phyloP scores from a whole-genome alignment of 768 basidiomycete species.

The Pisolithus tinctorius region DNA sequence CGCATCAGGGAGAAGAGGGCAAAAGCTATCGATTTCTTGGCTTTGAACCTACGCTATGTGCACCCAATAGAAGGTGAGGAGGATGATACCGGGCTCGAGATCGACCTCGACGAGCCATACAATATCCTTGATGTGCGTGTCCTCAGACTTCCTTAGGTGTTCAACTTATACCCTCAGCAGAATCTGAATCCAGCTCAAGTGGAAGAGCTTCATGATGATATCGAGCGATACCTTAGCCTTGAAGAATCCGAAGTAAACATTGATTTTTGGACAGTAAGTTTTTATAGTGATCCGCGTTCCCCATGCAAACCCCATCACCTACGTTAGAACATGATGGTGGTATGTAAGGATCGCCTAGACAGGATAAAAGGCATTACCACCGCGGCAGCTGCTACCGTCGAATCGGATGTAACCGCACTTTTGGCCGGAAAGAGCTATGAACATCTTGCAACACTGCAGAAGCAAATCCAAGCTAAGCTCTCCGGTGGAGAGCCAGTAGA shows the following conservation, averaged over 20 bases:
- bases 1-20: conserved; percentile 94
- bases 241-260: conserved; percentile 82
- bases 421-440: conserved; percentile 83
- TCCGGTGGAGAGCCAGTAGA: conserved; percentile 91
- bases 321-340: conserved; percentile 89
- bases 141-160: not conserved
- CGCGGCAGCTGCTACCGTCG: conserved; percentile 75
- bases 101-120: conserved; percentile 97
- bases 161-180: conserved; percentile 32
- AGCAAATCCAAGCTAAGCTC: conserved; percentile 82
- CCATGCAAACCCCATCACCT: conserved; percentile 2
- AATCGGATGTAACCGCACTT: conserved; percentile 74
- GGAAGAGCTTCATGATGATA: conserved; percentile 90
- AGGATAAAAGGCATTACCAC: conserved; percentile 61
- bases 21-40: conserved; percentile 97
- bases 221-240: conserved; percentile 82
- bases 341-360: conserved; percentile 88
- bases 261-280: conserved; percentile 92
- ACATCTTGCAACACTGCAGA: conserved; percentile 76
- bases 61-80: conserved; percentile 67
- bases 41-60: conserved; percentile 92
- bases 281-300: not conserved
- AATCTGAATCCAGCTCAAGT: conserved; percentile 84
- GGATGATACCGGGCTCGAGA: conserved; percentile 89
- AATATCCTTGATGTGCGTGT: conserved; percentile 86